Percentiles rank a stretch among this genome's conserved stretches.
phyloP scores from a whole-genome alignment of 225 moss, liverwort and hornwort species.

The Lunularia cruciata region DNA sequence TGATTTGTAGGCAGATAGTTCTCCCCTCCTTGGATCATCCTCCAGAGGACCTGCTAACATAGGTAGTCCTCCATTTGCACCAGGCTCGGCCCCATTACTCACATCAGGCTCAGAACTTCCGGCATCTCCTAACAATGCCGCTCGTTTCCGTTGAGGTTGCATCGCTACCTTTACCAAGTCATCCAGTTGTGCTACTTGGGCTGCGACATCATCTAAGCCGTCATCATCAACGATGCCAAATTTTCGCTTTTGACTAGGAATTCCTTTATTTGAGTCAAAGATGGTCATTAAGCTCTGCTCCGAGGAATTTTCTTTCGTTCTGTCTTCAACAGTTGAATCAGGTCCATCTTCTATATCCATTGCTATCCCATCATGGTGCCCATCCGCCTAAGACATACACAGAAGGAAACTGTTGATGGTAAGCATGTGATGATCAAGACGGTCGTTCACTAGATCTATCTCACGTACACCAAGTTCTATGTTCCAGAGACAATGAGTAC shows the following conservation, averaged over 20 bases:
- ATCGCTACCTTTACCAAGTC: constrained; percentile 40
- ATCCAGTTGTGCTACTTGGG: constrained; percentile 46
- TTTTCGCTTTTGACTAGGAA: constrained; percentile 33
- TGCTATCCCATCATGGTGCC: constrained; percentile 19
- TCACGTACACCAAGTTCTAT: too few relatives aligned
- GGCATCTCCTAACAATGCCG: constrained; percentile 37
- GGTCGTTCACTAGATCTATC: too few relatives aligned
- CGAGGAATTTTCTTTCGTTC: constrained; percentile 21
- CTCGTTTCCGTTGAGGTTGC: constrained; percentile 40
- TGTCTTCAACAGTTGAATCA: constrained; percentile 29
- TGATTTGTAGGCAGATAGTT: constrained; percentile 46
- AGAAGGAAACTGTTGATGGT: too few relatives aligned
- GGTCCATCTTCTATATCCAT: constrained; percentile 29
- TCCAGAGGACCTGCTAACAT: constrained; percentile 27
- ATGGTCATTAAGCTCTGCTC: constrained; percentile 32
- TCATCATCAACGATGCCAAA: constrained; percentile 36
- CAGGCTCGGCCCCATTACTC: constrained; percentile 27
- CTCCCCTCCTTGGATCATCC: constrained; percentile 39
- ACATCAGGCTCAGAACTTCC: constrained; percentile 40
- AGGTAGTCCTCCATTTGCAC: constrained; percentile 26
- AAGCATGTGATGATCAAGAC: too few relatives aligned
- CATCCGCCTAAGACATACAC: constrained; percentile 39
- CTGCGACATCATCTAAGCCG: constrained; percentile 40
- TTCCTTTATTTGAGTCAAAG: constrained; percentile 15
- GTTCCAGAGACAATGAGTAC: too few relatives aligned